Evolutionary conservation across 108 stramenopile species (phyloP).

Genomic region (Pinguiococcus pyrenoidosus): DNA sequence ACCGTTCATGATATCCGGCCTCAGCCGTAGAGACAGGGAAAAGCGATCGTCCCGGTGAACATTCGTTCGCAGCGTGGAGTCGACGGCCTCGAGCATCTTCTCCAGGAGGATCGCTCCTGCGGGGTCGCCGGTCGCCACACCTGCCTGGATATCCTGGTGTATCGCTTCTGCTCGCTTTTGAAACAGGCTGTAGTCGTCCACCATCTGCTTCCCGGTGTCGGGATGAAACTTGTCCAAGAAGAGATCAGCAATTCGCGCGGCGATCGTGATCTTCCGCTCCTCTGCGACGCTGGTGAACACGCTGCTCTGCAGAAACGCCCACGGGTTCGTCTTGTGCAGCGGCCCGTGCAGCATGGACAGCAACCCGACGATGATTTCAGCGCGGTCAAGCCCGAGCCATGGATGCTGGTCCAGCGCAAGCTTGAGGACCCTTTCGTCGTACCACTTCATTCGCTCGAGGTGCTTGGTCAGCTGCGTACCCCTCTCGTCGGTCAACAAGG

Average conservation of each 20-base stretch:
- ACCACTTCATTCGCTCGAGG: conserved; percentile 10
- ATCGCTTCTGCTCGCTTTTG: conserved; percentile 33
- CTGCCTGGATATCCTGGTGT: conserved; percentile 34
- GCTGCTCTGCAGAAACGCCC: conserved; percentile 65
- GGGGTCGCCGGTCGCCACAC: conserved; percentile 50
- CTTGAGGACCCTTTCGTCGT: conserved; percentile 16
- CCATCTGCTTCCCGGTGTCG: conserved; percentile 4
- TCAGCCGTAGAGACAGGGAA: conserved; percentile 71
- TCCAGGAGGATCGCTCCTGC: conserved; percentile 42
- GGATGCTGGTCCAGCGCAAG: conserved; percentile 3
- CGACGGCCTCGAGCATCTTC: conserved; percentile 49
- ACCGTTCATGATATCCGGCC: conserved; percentile 67
- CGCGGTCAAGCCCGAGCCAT: conserved; percentile 51
- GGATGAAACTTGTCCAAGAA: conserved; percentile 78
- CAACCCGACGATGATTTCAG: conserved; percentile 77
- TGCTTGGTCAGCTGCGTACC: background rate
- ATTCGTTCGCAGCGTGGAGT: conserved; percentile 73
- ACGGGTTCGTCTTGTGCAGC: conserved; percentile 60
- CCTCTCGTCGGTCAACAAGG: background rate
- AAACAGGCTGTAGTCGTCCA: background rate
- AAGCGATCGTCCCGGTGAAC: conserved; percentile 81
- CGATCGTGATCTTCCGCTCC: conserved; percentile 46
- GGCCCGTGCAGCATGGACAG: conserved; percentile 72
- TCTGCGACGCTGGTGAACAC: conserved; percentile 49
- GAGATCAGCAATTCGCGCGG: conserved; percentile 66